phyloP scores from a whole-genome alignment of 202 grass and related monocot species.

The Dendrocalamus latiflorus region DNA sequence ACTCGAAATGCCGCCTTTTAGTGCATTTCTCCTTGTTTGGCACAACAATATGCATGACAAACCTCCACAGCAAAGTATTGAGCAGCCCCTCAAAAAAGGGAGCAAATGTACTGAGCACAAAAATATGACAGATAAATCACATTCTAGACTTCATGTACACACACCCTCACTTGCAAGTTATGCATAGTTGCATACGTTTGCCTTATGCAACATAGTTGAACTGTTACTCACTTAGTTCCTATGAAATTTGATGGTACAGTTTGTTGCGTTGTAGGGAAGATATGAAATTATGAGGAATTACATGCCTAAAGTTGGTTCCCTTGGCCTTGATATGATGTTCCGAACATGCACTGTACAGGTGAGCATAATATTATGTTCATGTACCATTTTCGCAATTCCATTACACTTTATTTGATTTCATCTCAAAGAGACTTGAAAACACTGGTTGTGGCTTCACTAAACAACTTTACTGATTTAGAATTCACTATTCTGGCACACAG shows the following conservation, averaged over 20 bases:
- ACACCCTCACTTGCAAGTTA: not conserved
- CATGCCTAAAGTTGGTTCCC: conserved; percentile 98
- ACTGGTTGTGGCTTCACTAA: not conserved
- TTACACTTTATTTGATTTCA: not conserved
- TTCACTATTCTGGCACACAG: conserved; percentile 35
- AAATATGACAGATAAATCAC: not conserved
- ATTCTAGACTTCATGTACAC: not conserved
- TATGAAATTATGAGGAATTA: conserved; percentile 95
- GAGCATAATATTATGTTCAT: conserved; percentile 19
- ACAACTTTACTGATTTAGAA: conserved; percentile 14
- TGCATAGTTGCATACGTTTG: too few relatives aligned
- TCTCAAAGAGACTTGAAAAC: not conserved
- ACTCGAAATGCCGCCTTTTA: not conserved
- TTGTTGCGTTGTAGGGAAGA: conserved; percentile 54
- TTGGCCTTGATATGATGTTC: conserved; percentile 99
- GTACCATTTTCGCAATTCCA: not conserved
- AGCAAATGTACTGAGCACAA: not conserved
- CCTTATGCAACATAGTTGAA: not conserved
- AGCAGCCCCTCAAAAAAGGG: not conserved
- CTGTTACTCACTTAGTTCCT: not conserved
- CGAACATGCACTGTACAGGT: conserved; percentile 97
- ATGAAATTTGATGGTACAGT: conserved; percentile 5
- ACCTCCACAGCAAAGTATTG: not conserved
- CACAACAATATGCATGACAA: not conserved
- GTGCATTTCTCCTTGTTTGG: not conserved